Conservation (phyloP, 2,329 filamentous ascomycete species). For the Pseudogymnoascus sp. region DNA sequence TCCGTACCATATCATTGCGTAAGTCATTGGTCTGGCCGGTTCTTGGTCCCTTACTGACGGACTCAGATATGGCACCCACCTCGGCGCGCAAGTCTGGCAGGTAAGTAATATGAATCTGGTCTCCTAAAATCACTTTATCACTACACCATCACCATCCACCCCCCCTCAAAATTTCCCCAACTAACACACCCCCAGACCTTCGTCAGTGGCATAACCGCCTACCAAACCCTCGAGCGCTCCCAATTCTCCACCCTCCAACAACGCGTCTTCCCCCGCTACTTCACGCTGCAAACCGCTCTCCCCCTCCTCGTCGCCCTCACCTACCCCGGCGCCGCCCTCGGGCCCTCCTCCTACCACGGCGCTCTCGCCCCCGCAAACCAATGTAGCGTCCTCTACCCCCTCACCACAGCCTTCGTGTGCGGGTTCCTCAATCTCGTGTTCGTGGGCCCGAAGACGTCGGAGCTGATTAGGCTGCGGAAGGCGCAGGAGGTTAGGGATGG, state of each 20-base stretch:
- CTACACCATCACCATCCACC: neutral
- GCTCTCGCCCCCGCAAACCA: conserved; percentile 52
- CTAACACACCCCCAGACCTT: conserved; percentile 52
- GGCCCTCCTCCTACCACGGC: conserved; percentile 28
- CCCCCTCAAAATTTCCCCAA: neutral
- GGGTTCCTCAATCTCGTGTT: conserved; percentile 62
- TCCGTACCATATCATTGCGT: conserved; percentile 72
- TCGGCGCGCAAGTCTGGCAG: conserved; percentile 83
- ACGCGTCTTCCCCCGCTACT: conserved; percentile 81
- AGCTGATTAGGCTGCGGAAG: conserved; percentile 65
- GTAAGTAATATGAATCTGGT: conserved; percentile 33
- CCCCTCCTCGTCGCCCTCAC: conserved; percentile 69
- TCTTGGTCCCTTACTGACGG: conserved; percentile 11
- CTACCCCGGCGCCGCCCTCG: conserved; percentile 43
- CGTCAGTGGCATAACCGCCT: conserved; percentile 64
- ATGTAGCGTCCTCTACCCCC: conserved; percentile 56
- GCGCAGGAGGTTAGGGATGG: conserved; percentile 83
- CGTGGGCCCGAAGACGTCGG: conserved; percentile 66
- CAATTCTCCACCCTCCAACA: conserved; percentile 76
- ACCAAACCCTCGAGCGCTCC: conserved; percentile 64
- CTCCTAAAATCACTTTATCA: neutral
- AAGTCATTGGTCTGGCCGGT: conserved; percentile 24
- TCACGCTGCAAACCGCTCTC: conserved; percentile 68
- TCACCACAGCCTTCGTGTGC: conserved; percentile 61
- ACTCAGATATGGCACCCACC: conserved; percentile 71